A percentile compares a stretch with the other conserved stretches of the same genome.
These are phyloP conservation scores for Dentipellis fragilis DNA, from an alignment of 768 basidiomycete species.

Conservation along the genomic window DNA sequence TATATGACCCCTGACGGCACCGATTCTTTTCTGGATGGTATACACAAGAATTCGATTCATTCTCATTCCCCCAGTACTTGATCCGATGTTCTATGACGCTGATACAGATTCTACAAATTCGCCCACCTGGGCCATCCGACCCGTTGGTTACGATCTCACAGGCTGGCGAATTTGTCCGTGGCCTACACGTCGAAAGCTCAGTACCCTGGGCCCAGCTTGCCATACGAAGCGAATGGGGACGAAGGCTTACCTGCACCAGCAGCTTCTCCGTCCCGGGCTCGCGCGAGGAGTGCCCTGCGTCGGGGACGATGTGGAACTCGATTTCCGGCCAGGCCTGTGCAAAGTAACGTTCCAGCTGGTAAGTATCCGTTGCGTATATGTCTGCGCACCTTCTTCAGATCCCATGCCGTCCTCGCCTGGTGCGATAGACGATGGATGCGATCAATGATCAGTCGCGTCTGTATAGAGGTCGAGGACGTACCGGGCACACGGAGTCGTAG, in stretches of 20 bases:
- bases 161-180: not conserved
- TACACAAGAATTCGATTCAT: too few relatives aligned
- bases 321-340: conserved; percentile 62
- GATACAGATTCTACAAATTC: too few relatives aligned
- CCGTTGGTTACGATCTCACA: not conserved
- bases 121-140: too few relatives aligned
- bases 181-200: not conserved
- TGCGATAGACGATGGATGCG: not conserved
- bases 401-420: conserved; percentile 70
- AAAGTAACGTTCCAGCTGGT: too few relatives aligned
- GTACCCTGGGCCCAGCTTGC: not conserved
- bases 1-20: too few relatives aligned
- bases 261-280: conserved; percentile 61
- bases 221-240: not conserved
- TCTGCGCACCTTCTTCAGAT: conserved; percentile 53
- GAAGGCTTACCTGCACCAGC: conserved; percentile 52
- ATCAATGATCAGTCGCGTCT: not conserved
- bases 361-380: too few relatives aligned
- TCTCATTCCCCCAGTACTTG: too few relatives aligned
- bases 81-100: too few relatives aligned
- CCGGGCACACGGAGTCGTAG: conserved; percentile 84
- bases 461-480: not conserved
- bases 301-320: conserved; percentile 63
- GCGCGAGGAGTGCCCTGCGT: conserved; percentile 79
- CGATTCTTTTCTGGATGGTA: too few relatives aligned